Conservation (phyloP, 1,284 basidiomycete species). For the Boletellus sp. region DNA sequence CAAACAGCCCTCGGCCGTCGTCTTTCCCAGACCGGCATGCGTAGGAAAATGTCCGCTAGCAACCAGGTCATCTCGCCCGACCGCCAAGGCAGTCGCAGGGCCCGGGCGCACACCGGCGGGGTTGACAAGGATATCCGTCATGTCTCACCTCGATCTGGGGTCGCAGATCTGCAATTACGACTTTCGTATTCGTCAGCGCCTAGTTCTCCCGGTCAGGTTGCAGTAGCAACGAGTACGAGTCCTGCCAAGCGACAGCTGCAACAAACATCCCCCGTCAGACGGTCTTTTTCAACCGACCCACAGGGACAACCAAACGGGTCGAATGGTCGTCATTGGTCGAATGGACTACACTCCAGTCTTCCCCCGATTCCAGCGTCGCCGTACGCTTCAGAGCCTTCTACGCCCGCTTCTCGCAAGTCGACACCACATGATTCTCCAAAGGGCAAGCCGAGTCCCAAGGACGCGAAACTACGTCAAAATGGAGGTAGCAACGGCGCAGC, state of each 20-base stretch:
- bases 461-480: conserved; percentile 23
- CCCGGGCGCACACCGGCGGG: conserved; percentile 35
- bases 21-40: conserved; percentile 44
- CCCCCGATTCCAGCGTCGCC: conserved; percentile 38
- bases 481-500: conserved; percentile 15
- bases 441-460: conserved; percentile 27
- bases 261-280: conserved; percentile 26
- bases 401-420: conserved; percentile 34
- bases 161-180: conserved; percentile 23
- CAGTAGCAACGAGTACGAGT: conserved; percentile 19
- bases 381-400: conserved; percentile 36
- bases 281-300: conserved; percentile 33
- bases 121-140: conserved; percentile 32
- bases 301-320: conserved; percentile 25
- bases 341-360: conserved; percentile 29
- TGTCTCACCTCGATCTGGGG: conserved; percentile 25
- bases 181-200: conserved; percentile 29
- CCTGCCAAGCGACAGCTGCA: conserved; percentile 22
- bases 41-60: conserved; percentile 10
- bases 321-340: conserved; percentile 21
- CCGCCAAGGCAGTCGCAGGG: conserved; percentile 35
- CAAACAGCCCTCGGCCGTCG: conserved; percentile 73
- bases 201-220: conserved; percentile 30
- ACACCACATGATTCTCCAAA: conserved; percentile 23
- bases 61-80: conserved; percentile 14